phyloP scores from a whole-genome alignment of 2,329 filamentous ascomycete genomes.

The Davidsoniella neocaledoniae region DNA sequence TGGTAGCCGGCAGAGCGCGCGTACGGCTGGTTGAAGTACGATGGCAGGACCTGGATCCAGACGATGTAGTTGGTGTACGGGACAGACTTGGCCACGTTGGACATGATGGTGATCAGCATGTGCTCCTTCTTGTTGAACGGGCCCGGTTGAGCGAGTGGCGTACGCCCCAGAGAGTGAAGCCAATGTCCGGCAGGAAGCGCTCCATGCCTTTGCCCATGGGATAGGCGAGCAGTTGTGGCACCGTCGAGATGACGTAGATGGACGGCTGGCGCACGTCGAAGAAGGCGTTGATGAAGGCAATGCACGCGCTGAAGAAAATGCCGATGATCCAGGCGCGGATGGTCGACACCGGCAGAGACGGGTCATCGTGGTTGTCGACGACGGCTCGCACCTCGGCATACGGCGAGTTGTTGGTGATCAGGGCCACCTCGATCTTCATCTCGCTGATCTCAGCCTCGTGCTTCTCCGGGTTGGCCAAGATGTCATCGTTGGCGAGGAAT shows the following conservation, averaged over 20 bases:
- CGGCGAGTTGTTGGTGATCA: constrained; percentile 36
- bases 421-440: constrained; percentile 34
- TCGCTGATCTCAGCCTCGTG: constrained; percentile 28
- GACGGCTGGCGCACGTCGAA: constrained; percentile 36
- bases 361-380: constrained; percentile 37
- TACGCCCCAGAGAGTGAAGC: constrained; percentile 23
- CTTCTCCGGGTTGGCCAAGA: constrained; percentile 25
- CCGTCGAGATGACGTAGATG: constrained; percentile 33
- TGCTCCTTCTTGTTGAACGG: constrained; percentile 40
- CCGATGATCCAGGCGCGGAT: constrained; percentile 36
- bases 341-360: constrained; percentile 29
- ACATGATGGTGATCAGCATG: constrained; percentile 38
- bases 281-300: constrained; percentile 35
- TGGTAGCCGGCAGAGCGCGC: constrained; percentile 32
- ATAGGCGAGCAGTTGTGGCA: constrained; percentile 36
- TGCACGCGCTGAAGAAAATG: constrained; percentile 26
- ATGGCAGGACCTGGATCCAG: constrained; percentile 30
- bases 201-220: constrained; percentile 31
- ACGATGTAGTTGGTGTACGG: constrained; percentile 34
- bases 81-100: constrained; percentile 30
- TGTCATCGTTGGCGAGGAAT: constrained; percentile 18
- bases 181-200: constrained; percentile 26
- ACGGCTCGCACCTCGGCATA: constrained; percentile 39
- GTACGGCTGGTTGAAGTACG: constrained; percentile 34
- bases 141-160: constrained; percentile 26